These are phyloP conservation scores for Candida ponderosae DNA, from an alignment of 805 yeast species.

Conservation along the genomic window DNA sequence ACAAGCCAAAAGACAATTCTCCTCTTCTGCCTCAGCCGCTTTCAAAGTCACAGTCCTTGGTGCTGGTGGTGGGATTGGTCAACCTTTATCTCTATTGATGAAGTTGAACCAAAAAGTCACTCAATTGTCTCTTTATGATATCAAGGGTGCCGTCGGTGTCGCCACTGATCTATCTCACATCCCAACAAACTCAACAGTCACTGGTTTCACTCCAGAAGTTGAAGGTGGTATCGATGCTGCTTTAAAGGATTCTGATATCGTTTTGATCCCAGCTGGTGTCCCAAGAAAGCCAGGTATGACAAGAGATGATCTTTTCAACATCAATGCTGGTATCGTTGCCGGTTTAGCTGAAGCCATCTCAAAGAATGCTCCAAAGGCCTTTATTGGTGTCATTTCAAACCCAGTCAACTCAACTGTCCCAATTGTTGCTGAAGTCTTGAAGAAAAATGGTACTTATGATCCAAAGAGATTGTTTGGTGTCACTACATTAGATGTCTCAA, in stretches of 20 bases:
- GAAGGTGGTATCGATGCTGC: conserved; percentile 67
- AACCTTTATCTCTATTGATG: conserved; percentile 74
- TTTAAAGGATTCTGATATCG: conserved; percentile 59
- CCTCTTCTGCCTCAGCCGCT: conserved; percentile 56
- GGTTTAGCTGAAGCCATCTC: conserved; percentile 86
- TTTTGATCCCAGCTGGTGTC: conserved; percentile 94
- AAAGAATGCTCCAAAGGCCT: conserved; percentile 77
- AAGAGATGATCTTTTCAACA: conserved; percentile 93
- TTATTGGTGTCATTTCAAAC: conserved; percentile 77
- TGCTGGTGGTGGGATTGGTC: conserved; percentile 95
- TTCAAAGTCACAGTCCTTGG: conserved; percentile 78
- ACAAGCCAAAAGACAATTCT: conserved; percentile 55
- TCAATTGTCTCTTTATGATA: conserved; percentile 78
- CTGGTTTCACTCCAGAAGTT: conserved; percentile 81
- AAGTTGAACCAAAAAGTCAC: conserved; percentile 87
- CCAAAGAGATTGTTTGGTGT: conserved; percentile 92
- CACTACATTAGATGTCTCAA: conserved; percentile 86
- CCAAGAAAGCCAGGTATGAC: conserved; percentile 99
- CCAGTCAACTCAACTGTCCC: conserved; percentile 98
- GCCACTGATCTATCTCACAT: conserved; percentile 94
- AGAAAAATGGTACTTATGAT: conserved; percentile 80
- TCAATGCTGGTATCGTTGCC: conserved; percentile 92
- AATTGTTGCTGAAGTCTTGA: conserved; percentile 88
- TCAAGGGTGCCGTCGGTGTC: conserved; percentile 92
- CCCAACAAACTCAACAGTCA: conserved; percentile 85